Percentiles rank a stretch among this genome's conserved stretches.
These are phyloP conservation scores for Sphagnum fallax DNA, from an alignment of 228 moss, liverwort and hornwort species.

Conservation along the genomic window DNA sequence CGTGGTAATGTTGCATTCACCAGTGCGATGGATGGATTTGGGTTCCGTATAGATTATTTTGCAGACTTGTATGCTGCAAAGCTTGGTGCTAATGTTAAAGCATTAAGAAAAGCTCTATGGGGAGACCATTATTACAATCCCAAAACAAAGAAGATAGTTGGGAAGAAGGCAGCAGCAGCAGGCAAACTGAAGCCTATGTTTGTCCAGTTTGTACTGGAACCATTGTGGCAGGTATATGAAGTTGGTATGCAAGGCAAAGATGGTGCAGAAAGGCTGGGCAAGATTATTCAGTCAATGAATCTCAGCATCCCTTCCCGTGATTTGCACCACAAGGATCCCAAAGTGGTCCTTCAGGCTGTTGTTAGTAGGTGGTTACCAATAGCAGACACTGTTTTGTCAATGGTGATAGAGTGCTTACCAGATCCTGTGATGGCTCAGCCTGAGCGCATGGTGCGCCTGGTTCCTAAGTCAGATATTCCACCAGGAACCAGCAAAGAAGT, in stretches of 20 bases:
- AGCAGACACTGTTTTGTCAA: slow-evolving; percentile 69
- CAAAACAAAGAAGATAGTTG: slow-evolving; percentile 77
- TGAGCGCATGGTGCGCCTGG: slow-evolving; percentile 68
- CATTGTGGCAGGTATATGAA: slow-evolving; percentile 94
- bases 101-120: slow-evolving; percentile 76
- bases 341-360: slow-evolving; percentile 77
- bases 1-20: slow-evolving; percentile 92
- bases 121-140: slow-evolving; percentile 80
- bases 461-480: slow-evolving; percentile 52
- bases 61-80: slow-evolving; percentile 82
- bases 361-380: slow-evolving; percentile 86
- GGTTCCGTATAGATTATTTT: slow-evolving; percentile 79
- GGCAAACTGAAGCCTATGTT: slow-evolving; percentile 98
- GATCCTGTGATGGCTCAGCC: slow-evolving; percentile 81
- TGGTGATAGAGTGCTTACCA: slow-evolving; percentile 89
- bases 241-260: slow-evolving; percentile 76
- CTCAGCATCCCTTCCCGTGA: slow-evolving; percentile 72
- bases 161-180: slow-evolving; percentile 67
- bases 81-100: slow-evolving; percentile 69
- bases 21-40: slow-evolving; percentile 92
- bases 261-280: slow-evolving; percentile 68
- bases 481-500: slow-evolving; percentile 17
- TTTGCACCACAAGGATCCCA: slow-evolving; percentile 85
- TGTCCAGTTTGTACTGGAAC: slow-evolving; percentile 89
- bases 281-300: slow-evolving; percentile 81